phyloP scores from a whole-genome alignment of 768 basidiomycete genomes.

The Saitozyma sp. region DNA sequence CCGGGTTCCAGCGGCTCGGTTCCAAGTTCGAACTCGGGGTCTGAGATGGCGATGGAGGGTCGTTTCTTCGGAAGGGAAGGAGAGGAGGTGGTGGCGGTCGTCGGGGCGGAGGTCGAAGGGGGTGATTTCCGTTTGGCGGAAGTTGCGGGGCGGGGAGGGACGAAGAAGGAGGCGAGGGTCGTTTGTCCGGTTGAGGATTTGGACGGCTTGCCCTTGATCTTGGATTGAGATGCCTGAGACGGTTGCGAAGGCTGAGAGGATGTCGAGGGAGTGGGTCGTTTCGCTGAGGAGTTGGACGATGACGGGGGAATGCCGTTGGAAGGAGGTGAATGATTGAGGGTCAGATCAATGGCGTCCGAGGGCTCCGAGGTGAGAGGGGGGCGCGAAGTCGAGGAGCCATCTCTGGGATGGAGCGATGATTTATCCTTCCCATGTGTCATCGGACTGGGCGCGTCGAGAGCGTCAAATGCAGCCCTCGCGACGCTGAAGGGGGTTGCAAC shows the following conservation, averaged over 20 bases:
- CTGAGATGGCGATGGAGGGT: not conserved
- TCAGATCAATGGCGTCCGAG: too few relatives aligned
- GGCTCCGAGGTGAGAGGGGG: too few relatives aligned
- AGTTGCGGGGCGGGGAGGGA: not conserved
- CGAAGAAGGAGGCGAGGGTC: constrained; percentile 13
- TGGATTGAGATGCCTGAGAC: not conserved
- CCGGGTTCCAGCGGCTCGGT: not conserved
- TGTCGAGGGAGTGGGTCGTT: too few relatives aligned
- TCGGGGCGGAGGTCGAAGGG: too few relatives aligned
- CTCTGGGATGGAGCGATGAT: too few relatives aligned
- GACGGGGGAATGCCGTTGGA: too few relatives aligned
- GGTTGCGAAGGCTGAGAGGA: too few relatives aligned
- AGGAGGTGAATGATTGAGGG: too few relatives aligned
- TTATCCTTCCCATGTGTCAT: too few relatives aligned
- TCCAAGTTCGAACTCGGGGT: constrained; percentile 1
- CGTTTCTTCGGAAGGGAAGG: constrained; percentile 3
- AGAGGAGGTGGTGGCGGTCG: not conserved
- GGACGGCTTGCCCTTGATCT: not conserved
- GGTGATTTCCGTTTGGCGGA: too few relatives aligned
- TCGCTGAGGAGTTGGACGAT: too few relatives aligned
- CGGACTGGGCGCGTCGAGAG: constrained; percentile 13
- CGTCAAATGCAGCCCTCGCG: constrained; percentile 40
- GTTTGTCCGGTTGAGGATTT: constrained; percentile 2
- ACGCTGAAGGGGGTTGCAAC: constrained; percentile 30
- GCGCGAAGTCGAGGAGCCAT: too few relatives aligned